A percentile compares a stretch with the other conserved stretches of the same genome.
phyloP scores from a whole-genome alignment of 108 stramenopile genomes.

The Pseudonitzschia multiseries region DNA sequence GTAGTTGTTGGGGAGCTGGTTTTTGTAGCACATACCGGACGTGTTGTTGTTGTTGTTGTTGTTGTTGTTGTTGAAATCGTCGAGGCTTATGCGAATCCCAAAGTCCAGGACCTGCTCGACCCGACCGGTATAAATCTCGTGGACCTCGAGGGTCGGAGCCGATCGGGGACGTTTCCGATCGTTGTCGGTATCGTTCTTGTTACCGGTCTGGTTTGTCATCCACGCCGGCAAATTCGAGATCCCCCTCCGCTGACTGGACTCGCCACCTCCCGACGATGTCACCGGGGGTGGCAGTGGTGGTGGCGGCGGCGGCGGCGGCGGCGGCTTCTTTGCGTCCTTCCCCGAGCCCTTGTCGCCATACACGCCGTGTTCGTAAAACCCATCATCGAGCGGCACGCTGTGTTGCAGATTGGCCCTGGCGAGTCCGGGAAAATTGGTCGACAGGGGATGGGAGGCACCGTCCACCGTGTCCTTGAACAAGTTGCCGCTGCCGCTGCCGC shows the following conservation, averaged over 20 bases:
- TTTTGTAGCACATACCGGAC: slow-evolving; percentile 86
- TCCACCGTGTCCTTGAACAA: neutral
- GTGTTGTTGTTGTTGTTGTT: slow-evolving; percentile 40
- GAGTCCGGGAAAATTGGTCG: slow-evolving; percentile 79
- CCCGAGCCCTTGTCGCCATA: slow-evolving; percentile 27
- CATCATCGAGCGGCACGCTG: slow-evolving; percentile 74
- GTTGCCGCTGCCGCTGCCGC: slow-evolving; percentile 21
- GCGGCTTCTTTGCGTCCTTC: slow-evolving; percentile 25
- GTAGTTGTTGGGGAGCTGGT: slow-evolving; percentile 63
- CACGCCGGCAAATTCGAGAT: slow-evolving; percentile 85
- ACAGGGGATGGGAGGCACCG: slow-evolving; percentile 45
- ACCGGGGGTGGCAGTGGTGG: no score
- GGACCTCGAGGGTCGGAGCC: slow-evolving; percentile 45
- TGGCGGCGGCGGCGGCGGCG: no score
- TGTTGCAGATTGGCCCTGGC: slow-evolving; percentile 72
- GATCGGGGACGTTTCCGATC: slow-evolving; percentile 28
- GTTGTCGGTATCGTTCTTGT: slow-evolving; percentile 7
- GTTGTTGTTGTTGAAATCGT: slow-evolving; percentile 42
- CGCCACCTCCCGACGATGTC: slow-evolving; percentile 21
- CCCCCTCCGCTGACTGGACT: slow-evolving; percentile 46
- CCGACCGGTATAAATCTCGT: slow-evolving; percentile 81
- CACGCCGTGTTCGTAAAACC: slow-evolving; percentile 73
- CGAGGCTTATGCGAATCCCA: slow-evolving; percentile 86
- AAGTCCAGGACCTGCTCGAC: slow-evolving; percentile 89
- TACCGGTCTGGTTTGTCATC: slow-evolving; percentile 72